These are phyloP conservation scores for Phyllosticta citribraziliensis DNA, from an alignment of 2,329 filamentous ascomycete species.

Conservation along the genomic window DNA sequence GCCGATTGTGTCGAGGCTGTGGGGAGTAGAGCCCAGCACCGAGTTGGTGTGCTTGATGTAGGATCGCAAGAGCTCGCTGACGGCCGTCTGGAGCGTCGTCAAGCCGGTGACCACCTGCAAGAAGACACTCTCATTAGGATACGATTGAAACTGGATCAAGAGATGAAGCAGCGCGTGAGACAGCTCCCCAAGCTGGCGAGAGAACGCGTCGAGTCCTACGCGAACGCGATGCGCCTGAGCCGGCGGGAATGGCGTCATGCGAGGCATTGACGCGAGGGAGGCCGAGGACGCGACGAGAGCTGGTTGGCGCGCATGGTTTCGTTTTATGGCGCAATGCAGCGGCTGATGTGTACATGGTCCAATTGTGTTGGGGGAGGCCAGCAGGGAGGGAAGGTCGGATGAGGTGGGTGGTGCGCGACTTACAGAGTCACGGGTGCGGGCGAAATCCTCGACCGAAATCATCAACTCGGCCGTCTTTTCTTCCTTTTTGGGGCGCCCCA, in stretches of 20 bases:
- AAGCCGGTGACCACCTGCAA: constrained; percentile 65
- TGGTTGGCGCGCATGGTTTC: not conserved
- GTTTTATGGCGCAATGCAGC: not conserved
- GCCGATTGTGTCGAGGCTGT: constrained; percentile 15
- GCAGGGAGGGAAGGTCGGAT: constrained; percentile 9
- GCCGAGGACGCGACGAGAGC: not conserved
- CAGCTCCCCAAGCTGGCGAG: constrained; percentile 12
- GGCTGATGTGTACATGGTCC: constrained; percentile 1
- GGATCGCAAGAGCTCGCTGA: constrained; percentile 70
- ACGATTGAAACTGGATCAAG: not conserved
- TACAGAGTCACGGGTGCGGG: constrained; percentile 74
- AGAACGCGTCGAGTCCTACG: constrained; percentile 5
- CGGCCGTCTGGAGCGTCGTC: constrained; percentile 62
- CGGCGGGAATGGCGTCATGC: not conserved
- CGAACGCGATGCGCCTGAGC: constrained; percentile 8
- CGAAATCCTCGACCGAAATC: constrained; percentile 64
- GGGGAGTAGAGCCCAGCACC: constrained; percentile 42
- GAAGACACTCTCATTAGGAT: constrained; percentile 6
- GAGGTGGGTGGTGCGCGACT: constrained; percentile 30
- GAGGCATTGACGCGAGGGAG: not conserved
- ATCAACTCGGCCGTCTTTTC: constrained; percentile 26
- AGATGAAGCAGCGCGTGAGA: constrained; percentile 13
- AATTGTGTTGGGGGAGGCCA: constrained; percentile 6
- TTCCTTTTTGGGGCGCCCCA: constrained; percentile 10
- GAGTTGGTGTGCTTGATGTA: constrained; percentile 85